These are phyloP conservation scores for Irineochytrium annulatum DNA, from an alignment of 192 early-diverging fungal genomes.

Conservation along the genomic window DNA sequence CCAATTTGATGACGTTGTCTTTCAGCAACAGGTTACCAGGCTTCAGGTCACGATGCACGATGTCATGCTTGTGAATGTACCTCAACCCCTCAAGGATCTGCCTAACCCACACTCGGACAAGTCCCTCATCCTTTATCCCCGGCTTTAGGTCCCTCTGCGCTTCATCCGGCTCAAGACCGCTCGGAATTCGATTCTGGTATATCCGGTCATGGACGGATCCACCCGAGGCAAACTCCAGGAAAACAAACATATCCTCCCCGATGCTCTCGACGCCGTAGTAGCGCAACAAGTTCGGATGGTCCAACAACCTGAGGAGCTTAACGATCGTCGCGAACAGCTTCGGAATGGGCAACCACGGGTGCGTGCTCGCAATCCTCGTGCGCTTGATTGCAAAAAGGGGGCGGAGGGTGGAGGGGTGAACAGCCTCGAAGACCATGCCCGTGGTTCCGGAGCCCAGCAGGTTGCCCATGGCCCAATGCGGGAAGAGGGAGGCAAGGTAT, in stretches of 20 bases:
- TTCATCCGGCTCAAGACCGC: background rate
- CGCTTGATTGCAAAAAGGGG: slow-evolving; percentile 18
- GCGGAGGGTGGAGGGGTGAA: slow-evolving; percentile 3
- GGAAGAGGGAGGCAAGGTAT: slow-evolving; percentile 2
- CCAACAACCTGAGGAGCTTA: slow-evolving; percentile 11
- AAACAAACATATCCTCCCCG: slow-evolving; percentile 4
- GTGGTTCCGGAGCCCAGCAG: slow-evolving; percentile 10
- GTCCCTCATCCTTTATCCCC: background rate
- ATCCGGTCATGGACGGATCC: background rate
- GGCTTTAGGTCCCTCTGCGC: background rate
- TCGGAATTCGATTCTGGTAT: background rate
- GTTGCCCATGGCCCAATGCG: slow-evolving; percentile 11
- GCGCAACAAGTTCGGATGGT: slow-evolving; percentile 17
- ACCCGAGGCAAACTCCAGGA: background rate
- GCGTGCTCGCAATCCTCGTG: background rate
- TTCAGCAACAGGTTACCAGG: slow-evolving; percentile 83
- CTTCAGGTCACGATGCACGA: slow-evolving; percentile 93
- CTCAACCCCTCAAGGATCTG: slow-evolving; percentile 84
- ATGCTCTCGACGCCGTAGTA: slow-evolving; percentile 10
- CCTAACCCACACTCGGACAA: background rate
- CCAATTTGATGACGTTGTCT: slow-evolving; percentile 4
- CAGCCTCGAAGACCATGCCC: slow-evolving; percentile 9
- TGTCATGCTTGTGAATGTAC: slow-evolving; percentile 82
- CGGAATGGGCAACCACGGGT: slow-evolving; percentile 5
- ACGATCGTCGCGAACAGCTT: slow-evolving; percentile 2